phyloP scores from a whole-genome alignment of 73 alveolate species.

The Tetrahymena malaccensis region DNA sequence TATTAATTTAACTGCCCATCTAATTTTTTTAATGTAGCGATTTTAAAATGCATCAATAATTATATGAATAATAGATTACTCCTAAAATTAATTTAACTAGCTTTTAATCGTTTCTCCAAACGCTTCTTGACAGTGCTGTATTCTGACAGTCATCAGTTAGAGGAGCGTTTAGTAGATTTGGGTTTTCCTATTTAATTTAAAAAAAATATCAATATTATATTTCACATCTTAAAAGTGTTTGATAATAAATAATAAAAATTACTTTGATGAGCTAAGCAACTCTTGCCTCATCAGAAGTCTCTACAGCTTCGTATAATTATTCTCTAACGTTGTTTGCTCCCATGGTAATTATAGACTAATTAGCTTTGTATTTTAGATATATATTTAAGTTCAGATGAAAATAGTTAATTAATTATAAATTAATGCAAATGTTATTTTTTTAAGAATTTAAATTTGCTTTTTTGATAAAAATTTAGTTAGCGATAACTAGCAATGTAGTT shows the following conservation, averaged over 20 bases:
- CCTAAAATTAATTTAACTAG: conserved; percentile 25
- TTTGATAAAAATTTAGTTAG: neutral
- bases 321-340: conserved; percentile 26
- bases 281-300: neutral
- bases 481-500: neutral
- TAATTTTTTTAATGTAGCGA: neutral
- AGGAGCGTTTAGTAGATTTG: conserved; percentile 7
- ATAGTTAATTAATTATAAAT: neutral
- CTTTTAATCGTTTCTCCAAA: conserved; percentile 28
- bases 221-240: neutral
- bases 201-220: neutral
- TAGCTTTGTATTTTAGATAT: neutral
- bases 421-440: neutral
- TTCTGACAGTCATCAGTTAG: neutral
- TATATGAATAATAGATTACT: neutral
- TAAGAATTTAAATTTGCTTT: neutral
- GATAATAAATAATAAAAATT: neutral
- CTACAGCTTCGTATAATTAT: conserved; percentile 10
- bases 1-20: neutral
- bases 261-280: neutral
- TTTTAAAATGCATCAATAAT: neutral
- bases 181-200: neutral
- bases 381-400: neutral
- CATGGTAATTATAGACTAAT: neutral
- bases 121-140: conserved; percentile 27